These are phyloP conservation scores for Bipolaris gigantea DNA, from an alignment of 2,329 filamentous ascomycete genomes.

Conservation along the genomic window DNA sequence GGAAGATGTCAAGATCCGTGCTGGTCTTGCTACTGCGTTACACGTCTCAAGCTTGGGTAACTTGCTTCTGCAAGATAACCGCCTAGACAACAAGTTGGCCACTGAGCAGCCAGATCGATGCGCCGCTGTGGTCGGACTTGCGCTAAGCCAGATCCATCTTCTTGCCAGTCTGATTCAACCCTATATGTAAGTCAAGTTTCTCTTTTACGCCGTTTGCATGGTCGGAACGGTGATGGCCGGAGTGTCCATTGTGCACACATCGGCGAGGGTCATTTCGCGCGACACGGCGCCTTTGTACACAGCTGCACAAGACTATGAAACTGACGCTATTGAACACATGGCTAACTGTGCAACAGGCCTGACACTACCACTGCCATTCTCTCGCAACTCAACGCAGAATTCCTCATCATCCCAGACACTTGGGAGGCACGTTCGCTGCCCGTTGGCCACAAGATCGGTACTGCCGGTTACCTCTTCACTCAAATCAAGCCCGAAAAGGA, in stretches of 20 bases:
- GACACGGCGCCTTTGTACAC: neutral
- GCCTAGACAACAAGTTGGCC: conserved; percentile 64
- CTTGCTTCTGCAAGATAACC: conserved; percentile 59
- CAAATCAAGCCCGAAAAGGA: conserved; percentile 80
- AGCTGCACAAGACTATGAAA: neutral
- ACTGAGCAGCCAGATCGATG: conserved; percentile 61
- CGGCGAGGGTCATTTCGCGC: neutral
- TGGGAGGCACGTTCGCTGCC: conserved; percentile 46
- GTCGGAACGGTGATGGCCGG: neutral
- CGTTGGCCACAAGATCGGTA: conserved; percentile 78
- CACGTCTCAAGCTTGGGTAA: conserved; percentile 66
- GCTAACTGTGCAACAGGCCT: conserved; percentile 29
- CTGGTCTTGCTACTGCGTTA: conserved; percentile 66
- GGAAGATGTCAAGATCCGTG: conserved; percentile 71
- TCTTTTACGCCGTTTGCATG: neutral
- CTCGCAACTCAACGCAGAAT: conserved; percentile 67
- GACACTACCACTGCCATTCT: conserved; percentile 66
- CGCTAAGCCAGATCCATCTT: conserved; percentile 80
- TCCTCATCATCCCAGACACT: conserved; percentile 59
- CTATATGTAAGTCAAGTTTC: conserved; percentile 63
- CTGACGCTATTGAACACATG: neutral
- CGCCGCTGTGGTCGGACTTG: conserved; percentile 71
- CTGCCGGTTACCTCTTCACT: conserved; percentile 78
- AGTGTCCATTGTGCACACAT: neutral
- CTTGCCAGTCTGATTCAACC: conserved; percentile 77